These are phyloP conservation scores for Phytopythium helicoides DNA, from an alignment of 352 stramenopile species.

Conservation along the genomic window DNA sequence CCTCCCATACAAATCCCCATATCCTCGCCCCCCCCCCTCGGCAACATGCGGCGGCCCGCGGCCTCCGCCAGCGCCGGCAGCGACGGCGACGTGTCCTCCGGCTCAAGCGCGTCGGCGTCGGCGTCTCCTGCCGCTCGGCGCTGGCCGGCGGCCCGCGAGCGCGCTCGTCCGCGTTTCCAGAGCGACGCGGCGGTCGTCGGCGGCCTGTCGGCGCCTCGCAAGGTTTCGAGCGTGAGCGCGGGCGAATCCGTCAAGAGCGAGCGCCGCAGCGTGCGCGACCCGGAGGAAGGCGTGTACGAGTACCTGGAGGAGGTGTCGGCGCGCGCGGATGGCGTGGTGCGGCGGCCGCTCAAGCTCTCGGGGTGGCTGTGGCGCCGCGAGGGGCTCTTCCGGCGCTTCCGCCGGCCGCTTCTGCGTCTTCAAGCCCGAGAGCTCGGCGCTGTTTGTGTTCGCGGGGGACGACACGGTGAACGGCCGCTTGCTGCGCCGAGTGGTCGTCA, in stretches of 20 bases:
- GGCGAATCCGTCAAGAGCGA: not conserved
- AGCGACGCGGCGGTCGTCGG: not conserved
- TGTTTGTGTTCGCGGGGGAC: slow-evolving; percentile 48
- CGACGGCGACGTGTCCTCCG: slow-evolving; percentile 5
- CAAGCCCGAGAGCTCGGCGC: slow-evolving; percentile 26
- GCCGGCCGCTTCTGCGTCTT: slow-evolving; percentile 64
- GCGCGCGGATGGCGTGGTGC: slow-evolving; percentile 1
- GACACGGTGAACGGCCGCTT: slow-evolving; percentile 36
- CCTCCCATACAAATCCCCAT: not conserved
- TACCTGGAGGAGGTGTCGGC: slow-evolving; percentile 54
- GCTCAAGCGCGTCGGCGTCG: not conserved
- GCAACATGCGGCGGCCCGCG: slow-evolving; percentile 1
- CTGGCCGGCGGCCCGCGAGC: not conserved
- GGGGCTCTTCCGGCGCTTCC: slow-evolving; percentile 38
- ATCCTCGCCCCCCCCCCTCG: too few species aligned
- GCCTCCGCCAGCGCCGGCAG: not conserved
- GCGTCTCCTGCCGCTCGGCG: not conserved
- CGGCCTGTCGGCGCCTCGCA: not conserved
- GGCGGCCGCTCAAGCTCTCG: slow-evolving; percentile 33
- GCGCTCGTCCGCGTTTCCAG: not conserved
- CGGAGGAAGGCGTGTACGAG: slow-evolving; percentile 52
- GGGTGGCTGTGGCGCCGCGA: slow-evolving; percentile 62
- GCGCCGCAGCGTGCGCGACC: slow-evolving; percentile 42
- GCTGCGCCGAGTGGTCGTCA: slow-evolving; percentile 39
- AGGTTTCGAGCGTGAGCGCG: too few species aligned